Evolutionary conservation across 2,329 filamentous ascomycete species (phyloP).

Genomic region (Coleophoma crateriformis): DNA sequence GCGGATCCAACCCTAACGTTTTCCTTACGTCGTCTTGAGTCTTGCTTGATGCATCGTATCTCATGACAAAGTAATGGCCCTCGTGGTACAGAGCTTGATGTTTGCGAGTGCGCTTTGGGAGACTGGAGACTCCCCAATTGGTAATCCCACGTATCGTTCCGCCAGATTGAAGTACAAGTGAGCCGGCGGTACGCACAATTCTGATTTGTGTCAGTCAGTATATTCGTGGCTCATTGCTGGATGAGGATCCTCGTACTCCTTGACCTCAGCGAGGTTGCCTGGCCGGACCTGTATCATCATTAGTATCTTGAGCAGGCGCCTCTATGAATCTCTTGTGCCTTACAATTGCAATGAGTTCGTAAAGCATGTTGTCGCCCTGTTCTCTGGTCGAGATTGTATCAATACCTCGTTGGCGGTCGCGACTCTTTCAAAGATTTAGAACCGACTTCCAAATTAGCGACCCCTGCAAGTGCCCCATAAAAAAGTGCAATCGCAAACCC

Average conservation of each 20-base stretch:
- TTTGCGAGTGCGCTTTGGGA: slow-evolving; percentile 73
- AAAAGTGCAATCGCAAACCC: neutral
- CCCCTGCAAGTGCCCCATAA: neutral
- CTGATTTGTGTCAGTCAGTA: slow-evolving; percentile 37
- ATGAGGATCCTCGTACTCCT: slow-evolving; percentile 64
- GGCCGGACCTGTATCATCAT: slow-evolving; percentile 69
- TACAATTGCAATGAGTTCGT: slow-evolving; percentile 96
- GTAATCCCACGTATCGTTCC: slow-evolving; percentile 88
- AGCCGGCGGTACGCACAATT: slow-evolving; percentile 81
- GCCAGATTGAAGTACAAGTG: slow-evolving; percentile 73
- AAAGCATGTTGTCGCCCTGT: slow-evolving; percentile 64
- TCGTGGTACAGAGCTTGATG: slow-evolving; percentile 78
- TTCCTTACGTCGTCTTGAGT: slow-evolving; percentile 71
- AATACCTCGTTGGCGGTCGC: neutral
- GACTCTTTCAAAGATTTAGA: neutral
- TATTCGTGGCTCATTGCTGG: slow-evolving; percentile 2
- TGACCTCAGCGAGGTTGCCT: slow-evolving; percentile 84
- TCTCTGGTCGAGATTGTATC: neutral
- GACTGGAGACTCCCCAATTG: slow-evolving; percentile 91
- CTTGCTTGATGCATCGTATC: slow-evolving; percentile 74
- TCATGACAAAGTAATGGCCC: slow-evolving; percentile 97
- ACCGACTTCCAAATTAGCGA: neutral
- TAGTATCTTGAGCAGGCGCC: slow-evolving; percentile 5
- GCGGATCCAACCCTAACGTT: slow-evolving; percentile 78
- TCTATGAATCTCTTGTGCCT: slow-evolving; percentile 27